Conservation (phyloP, 257 asterid species). For the Leptodermis oblonga region DNA sequence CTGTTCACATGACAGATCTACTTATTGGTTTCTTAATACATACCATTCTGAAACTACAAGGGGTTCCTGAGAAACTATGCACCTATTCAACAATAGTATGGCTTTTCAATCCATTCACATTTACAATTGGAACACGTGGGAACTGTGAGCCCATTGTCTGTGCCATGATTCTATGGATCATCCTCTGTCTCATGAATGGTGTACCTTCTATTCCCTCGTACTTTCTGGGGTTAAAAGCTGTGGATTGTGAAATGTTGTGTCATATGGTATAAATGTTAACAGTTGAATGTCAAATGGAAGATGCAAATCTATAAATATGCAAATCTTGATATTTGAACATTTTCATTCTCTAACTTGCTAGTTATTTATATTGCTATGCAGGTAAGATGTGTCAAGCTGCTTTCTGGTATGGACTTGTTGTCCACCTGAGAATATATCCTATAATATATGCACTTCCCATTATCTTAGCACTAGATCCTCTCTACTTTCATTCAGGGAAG, state of each 20-base stretch:
- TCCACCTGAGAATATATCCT: slow-evolving; percentile 88
- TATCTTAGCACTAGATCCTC: slow-evolving; percentile 60
- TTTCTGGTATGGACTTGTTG: slow-evolving; percentile 89
- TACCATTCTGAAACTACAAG: slow-evolving; percentile 63
- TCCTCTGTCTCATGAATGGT: slow-evolving; percentile 79
- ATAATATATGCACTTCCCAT: slow-evolving; percentile 87
- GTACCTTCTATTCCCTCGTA: slow-evolving; percentile 19
- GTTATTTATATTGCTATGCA: slow-evolving; percentile 31
- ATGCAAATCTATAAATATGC: neutral
- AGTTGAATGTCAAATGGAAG: too few relatives aligned
- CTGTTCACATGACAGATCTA: slow-evolving; percentile 55
- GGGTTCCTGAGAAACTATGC: slow-evolving; percentile 69
- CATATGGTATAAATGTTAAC: neutral
- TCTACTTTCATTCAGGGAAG: slow-evolving; percentile 42
- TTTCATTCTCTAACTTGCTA: neutral
- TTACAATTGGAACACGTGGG: slow-evolving; percentile 97
- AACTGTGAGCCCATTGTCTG: slow-evolving; percentile 89
- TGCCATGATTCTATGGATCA: slow-evolving; percentile 84
- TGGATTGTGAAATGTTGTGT: neutral
- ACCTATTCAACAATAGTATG: slow-evolving; percentile 63
- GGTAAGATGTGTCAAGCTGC: slow-evolving; percentile 77
- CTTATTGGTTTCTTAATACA: slow-evolving; percentile 79
- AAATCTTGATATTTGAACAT: too few relatives aligned
- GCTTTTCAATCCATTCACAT: slow-evolving; percentile 96
- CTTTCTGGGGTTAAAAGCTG: neutral